Percentiles rank a stretch among this genome's conserved stretches.
Evolutionary conservation across 768 basidiomycete genomes (phyloP).

Genomic region (Xanthoconium stramineum): DNA sequence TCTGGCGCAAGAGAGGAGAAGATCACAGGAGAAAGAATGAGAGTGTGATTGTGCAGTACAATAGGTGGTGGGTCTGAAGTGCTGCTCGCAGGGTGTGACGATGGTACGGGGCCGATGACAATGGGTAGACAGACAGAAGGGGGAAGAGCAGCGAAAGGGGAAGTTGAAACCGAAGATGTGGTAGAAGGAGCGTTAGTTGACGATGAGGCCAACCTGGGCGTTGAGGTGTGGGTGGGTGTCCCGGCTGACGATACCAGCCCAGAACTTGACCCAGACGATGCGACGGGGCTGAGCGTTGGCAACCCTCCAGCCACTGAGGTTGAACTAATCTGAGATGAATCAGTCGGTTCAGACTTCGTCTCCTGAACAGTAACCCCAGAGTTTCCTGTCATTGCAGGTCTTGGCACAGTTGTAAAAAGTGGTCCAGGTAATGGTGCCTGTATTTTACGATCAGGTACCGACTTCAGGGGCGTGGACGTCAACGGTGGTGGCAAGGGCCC

Average conservation of each 20-base stretch:
- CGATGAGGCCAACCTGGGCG: conserved; percentile 11
- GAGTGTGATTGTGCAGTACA: conserved; percentile 77
- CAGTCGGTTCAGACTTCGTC: conserved; percentile 7
- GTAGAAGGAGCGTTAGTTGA: conserved; percentile 15
- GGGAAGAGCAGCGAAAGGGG: conserved; percentile 31
- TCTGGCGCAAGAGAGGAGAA: conserved; percentile 75
- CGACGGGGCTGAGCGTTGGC: not conserved
- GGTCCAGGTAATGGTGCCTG: conserved; percentile 3
- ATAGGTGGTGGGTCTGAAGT: conserved; percentile 58
- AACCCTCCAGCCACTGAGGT: not conserved
- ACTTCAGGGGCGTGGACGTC: conserved; percentile 56
- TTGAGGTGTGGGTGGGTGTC: conserved; percentile 19
- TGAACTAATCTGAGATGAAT: conserved; percentile 1
- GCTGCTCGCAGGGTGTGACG: conserved; percentile 48
- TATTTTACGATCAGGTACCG: conserved; percentile 2
- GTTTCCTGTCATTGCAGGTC: not conserved
- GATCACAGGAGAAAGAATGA: conserved; percentile 82
- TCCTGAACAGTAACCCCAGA: not conserved
- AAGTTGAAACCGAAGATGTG: conserved; percentile 6
- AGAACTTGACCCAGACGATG: conserved; percentile 2
- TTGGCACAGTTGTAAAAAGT: conserved; percentile 9
- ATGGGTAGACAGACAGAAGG: conserved; percentile 68
- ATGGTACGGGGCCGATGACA: conserved; percentile 67
- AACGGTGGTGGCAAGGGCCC: conserved; percentile 64
- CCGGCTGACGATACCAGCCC: conserved; percentile 3